A percentile compares a stretch with the other conserved stretches of the same genome.
Conservation (phyloP, 495 filamentous ascomycete genomes). For the Neurospora intermedia region DNA sequence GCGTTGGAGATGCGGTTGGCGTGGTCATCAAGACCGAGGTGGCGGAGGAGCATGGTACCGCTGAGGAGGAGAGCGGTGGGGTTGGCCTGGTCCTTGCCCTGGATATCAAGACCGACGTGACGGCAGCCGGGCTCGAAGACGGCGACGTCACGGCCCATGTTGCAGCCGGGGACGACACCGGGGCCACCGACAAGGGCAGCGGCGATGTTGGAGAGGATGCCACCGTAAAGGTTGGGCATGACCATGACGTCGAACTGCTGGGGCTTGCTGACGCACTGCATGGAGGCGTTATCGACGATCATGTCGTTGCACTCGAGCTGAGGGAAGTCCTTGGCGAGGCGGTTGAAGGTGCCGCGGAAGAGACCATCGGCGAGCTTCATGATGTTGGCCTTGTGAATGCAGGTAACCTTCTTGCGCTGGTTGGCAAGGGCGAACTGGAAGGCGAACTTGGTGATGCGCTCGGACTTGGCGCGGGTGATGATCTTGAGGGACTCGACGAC, state of each 20-base stretch:
- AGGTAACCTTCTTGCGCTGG: constrained; percentile 96
- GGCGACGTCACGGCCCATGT: constrained; percentile 97
- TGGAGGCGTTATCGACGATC: constrained; percentile 99
- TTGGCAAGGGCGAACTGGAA: constrained; percentile 96
- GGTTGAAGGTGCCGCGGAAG: constrained; percentile 94
- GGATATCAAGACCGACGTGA: constrained; percentile 97
- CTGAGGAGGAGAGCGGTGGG: constrained; percentile 91
- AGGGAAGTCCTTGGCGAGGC: constrained; percentile 84
- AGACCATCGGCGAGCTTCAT: constrained; percentile 99
- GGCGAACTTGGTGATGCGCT: constrained; percentile 97
- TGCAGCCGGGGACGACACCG: constrained; percentile 94
- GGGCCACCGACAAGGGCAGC: constrained; percentile 97
- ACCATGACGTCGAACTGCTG: constrained; percentile 99
- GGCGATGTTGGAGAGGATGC: constrained; percentile 97
- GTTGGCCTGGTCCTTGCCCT: constrained; percentile 98
- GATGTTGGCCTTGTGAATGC: constrained; percentile 99
- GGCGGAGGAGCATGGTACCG: constrained; percentile 90
- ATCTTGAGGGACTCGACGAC: constrained; percentile 99
- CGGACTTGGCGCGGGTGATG: constrained; percentile 95
- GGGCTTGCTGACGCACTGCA: constrained; percentile 91
- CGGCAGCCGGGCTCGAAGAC: constrained; percentile 98
- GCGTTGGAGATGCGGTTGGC: constrained; percentile 96
- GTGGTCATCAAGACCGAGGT: constrained; percentile 92
- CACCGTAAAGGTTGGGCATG: constrained; percentile 99
- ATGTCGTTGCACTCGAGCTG: constrained; percentile 93